phyloP scores from a whole-genome alignment of 2,329 filamentous ascomycete species.

The Monosporascus sp. region DNA sequence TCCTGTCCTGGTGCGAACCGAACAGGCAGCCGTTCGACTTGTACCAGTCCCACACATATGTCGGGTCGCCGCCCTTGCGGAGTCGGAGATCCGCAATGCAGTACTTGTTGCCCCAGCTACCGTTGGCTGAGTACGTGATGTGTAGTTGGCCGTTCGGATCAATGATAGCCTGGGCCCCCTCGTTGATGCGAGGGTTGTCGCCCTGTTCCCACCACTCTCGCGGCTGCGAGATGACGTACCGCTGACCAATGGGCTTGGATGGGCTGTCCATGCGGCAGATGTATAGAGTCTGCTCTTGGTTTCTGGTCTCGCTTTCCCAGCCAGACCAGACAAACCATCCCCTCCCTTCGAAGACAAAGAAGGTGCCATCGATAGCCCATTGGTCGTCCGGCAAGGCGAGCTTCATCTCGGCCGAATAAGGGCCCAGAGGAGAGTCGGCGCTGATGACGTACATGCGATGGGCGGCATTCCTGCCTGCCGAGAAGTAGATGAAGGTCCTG shows the following conservation, averaged over 20 bases:
- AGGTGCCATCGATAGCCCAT: conserved; percentile 20
- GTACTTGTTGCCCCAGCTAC: conserved; percentile 19
- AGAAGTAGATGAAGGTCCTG: conserved; percentile 17
- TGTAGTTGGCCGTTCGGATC: conserved; percentile 21
- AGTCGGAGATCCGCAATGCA: conserved; percentile 20
- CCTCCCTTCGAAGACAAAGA: conserved; percentile 12
- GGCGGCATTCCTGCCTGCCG: conserved; percentile 7
- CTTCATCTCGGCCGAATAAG: conserved; percentile 12
- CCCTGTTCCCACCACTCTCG: conserved; percentile 19
- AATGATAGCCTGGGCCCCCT: conserved; percentile 17
- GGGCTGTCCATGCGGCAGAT: conserved; percentile 19
- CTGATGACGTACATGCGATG: conserved; percentile 22
- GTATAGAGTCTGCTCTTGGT: conserved; percentile 17
- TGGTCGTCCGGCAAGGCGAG: conserved; percentile 16
- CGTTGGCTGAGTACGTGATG: conserved; percentile 22
- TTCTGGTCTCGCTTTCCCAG: conserved; percentile 8
- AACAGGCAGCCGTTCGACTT: conserved; percentile 23
- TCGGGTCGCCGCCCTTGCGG: conserved; percentile 18
- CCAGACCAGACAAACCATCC: conserved; percentile 22
- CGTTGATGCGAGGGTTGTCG: conserved; percentile 16
- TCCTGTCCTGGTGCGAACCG: conserved; percentile 16
- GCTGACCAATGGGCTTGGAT: conserved; percentile 8
- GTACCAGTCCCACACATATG: conserved; percentile 22
- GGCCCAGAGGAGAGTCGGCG: conserved; percentile 9
- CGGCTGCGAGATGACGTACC: conserved; percentile 20